These are phyloP conservation scores for Kickxella alabastrina DNA, from an alignment of 192 early-diverging fungal species.

Conservation along the genomic window DNA sequence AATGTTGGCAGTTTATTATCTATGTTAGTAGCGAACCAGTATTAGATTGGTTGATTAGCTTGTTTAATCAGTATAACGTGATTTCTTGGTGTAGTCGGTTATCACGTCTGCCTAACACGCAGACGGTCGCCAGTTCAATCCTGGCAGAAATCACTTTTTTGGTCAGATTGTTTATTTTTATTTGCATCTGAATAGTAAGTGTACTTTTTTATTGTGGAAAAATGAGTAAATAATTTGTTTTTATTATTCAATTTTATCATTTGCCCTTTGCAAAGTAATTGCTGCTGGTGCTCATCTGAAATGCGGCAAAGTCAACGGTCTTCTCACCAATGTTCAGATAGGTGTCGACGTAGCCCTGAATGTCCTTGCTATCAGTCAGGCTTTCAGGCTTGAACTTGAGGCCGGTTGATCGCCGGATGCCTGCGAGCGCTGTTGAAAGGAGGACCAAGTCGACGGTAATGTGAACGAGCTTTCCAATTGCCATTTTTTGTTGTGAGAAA, in stretches of 20 bases:
- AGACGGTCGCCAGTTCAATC: constrained; percentile 9
- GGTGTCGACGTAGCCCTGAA: constrained; percentile 26
- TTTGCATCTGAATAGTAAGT: not conserved
- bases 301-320: constrained; percentile 17
- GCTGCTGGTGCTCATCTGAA: constrained; percentile 20
- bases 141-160: constrained; percentile 7
- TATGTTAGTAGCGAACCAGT: too few species aligned
- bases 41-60: too few species aligned
- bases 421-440: constrained; percentile 37
- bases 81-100: constrained; percentile 10
- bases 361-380: constrained; percentile 30
- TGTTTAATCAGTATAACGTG: too few species aligned
- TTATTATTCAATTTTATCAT: not conserved
- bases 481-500: constrained; percentile 8
- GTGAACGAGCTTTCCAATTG: constrained; percentile 31
- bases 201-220: not conserved
- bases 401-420: constrained; percentile 39
- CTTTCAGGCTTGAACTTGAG: constrained; percentile 27
- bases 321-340: constrained; percentile 35
- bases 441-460: constrained; percentile 42
- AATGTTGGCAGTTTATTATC: too few species aligned
- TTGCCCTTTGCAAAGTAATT: constrained; percentile 23
- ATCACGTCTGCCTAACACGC: constrained; percentile 11
- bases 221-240: not conserved
- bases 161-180: not conserved